Evolutionary conservation across 805 yeast species (phyloP).

Genomic region (Nakazawaea peltata): DNA sequence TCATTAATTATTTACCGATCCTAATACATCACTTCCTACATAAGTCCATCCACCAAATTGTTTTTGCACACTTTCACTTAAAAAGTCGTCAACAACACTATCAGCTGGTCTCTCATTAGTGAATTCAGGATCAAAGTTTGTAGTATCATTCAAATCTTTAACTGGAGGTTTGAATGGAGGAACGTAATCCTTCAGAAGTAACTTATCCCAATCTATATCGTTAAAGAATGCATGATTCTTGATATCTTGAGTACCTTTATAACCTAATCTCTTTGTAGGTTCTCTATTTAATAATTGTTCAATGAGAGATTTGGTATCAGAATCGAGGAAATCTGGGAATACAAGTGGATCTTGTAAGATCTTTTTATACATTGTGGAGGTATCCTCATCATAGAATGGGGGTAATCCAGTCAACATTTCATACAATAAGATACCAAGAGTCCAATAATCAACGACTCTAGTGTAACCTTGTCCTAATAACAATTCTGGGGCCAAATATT

Average conservation of each 20-base stretch:
- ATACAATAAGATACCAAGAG: constrained; percentile 84
- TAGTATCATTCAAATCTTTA: constrained; percentile 76
- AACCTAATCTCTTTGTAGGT: constrained; percentile 71
- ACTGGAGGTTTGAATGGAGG: constrained; percentile 97
- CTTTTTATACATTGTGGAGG: constrained; percentile 88
- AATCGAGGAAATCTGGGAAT: constrained; percentile 83
- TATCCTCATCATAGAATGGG: constrained; percentile 94
- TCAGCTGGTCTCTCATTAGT: constrained; percentile 92
- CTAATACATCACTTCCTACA: constrained; percentile 56
- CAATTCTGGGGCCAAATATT: constrained; percentile 92
- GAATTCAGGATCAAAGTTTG: constrained; percentile 88
- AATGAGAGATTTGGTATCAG: constrained; percentile 77
- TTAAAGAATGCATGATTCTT: constrained; percentile 79
- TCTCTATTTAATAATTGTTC: constrained; percentile 74
- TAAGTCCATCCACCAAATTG: constrained; percentile 99
- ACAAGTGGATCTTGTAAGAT: constrained; percentile 82
- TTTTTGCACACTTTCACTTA: constrained; percentile 91
- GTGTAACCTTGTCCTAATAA: constrained; percentile 90
- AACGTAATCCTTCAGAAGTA: constrained; percentile 77
- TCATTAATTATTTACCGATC: no score
- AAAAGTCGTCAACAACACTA: constrained; percentile 86
- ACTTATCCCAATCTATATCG: constrained; percentile 83
- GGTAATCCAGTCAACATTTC: constrained; percentile 98
- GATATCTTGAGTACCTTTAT: constrained; percentile 77
- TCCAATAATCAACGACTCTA: constrained; percentile 98